A percentile compares a stretch with the other conserved stretches of the same genome.
Evolutionary conservation across 2,329 filamentous ascomycete species (phyloP).

Genomic region (Colletotrichum melonis): DNA sequence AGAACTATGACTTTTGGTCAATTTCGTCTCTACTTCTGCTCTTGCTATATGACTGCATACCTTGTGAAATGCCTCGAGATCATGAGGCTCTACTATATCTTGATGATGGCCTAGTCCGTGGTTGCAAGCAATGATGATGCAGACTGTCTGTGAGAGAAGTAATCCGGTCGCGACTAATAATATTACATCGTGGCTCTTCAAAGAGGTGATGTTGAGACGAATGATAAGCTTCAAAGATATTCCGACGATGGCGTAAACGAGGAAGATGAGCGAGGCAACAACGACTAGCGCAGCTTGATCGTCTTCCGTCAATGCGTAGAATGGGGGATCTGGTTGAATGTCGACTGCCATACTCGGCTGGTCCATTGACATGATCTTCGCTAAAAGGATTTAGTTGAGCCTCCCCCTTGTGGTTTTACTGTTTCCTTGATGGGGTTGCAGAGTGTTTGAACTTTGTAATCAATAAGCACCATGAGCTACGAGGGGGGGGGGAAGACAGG

Average conservation of each 20-base stretch:
- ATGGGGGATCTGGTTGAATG: background rate
- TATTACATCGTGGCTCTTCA: constrained; percentile 1
- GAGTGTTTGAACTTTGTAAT: background rate
- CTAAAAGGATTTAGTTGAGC: background rate
- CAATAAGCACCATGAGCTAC: no score
- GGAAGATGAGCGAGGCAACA: background rate
- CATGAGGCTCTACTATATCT: background rate
- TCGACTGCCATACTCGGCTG: background rate
- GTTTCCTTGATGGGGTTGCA: background rate
- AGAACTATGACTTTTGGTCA: background rate
- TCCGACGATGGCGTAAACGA: constrained; percentile 6
- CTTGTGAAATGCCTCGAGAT: background rate
- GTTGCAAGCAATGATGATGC: background rate
- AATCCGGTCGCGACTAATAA: background rate
- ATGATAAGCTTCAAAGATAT: constrained; percentile 10
- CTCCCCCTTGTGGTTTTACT: background rate
- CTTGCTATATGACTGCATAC: background rate
- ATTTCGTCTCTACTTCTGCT: no score
- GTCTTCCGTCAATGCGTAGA: background rate
- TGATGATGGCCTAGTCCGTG: background rate
- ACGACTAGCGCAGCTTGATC: background rate
- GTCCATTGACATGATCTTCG: background rate
- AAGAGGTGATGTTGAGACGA: constrained; percentile 14
- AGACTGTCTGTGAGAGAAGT: background rate
- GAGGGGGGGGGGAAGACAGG: no score